phyloP scores from a whole-genome alignment of 192 early-diverging fungal genomes.

The Umbelopsis sp. region DNA sequence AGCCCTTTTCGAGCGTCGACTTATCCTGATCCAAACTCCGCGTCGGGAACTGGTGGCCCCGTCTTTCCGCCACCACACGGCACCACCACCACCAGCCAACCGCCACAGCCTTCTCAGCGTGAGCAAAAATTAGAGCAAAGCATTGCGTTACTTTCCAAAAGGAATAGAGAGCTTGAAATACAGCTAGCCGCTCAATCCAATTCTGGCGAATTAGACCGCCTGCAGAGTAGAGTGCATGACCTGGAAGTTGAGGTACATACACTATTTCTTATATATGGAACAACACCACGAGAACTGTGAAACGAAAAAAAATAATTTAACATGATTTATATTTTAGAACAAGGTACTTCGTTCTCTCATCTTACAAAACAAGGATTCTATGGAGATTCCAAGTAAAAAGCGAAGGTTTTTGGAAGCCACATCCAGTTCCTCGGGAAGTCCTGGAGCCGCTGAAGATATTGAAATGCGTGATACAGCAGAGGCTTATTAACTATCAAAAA shows the following conservation, averaged over 20 bases:
- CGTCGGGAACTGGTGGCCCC: constrained; percentile 10
- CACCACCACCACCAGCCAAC: constrained; percentile 1
- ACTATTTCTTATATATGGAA: not conserved
- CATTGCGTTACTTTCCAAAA: not conserved
- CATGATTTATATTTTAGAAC: not conserved
- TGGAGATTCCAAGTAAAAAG: constrained; percentile 14
- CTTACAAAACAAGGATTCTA: constrained; percentile 12
- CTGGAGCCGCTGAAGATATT: not conserved
- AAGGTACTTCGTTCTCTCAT: constrained; percentile 12
- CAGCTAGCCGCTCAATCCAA: constrained; percentile 1
- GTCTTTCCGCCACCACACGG: constrained; percentile 25
- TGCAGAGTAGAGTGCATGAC: constrained; percentile 29
- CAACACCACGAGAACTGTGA: no score
- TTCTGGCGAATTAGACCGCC: constrained; percentile 2
- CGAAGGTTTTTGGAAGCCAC: constrained; percentile 6
- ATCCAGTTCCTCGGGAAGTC: constrained; percentile 1
- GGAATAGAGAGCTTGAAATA: constrained; percentile 3
- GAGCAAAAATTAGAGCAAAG: constrained; percentile 6
- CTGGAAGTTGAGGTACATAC: constrained; percentile 35
- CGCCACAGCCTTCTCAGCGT: constrained; percentile 17
- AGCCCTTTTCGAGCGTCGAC: constrained; percentile 15
- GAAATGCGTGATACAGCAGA: constrained; percentile 21
- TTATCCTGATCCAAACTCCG: constrained; percentile 19
- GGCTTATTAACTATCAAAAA: not conserved
- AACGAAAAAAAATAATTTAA: not conserved